A percentile compares a stretch with the other conserved stretches of the same genome.
Conservation (phyloP, 805 yeast species). For the Yarrowia sp. region DNA sequence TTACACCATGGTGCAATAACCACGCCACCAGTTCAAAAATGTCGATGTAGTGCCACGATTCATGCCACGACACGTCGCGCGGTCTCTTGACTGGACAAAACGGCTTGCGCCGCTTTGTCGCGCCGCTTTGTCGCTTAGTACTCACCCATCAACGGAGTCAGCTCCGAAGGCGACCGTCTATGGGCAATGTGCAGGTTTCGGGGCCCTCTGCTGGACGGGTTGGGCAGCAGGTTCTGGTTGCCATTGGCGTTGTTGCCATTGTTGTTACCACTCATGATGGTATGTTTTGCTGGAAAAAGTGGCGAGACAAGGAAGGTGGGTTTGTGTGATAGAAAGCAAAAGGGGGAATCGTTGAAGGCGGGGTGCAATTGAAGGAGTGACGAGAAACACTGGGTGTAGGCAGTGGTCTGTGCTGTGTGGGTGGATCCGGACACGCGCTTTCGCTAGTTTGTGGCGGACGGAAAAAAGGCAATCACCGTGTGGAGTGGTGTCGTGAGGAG, state of each 20-base stretch:
- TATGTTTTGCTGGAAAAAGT: conserved; percentile 3
- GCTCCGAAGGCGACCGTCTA: conserved; percentile 92
- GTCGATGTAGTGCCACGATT: too few species aligned
- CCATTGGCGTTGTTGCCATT: background rate
- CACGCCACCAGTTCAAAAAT: too few species aligned
- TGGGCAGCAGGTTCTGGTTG: conserved; percentile 37
- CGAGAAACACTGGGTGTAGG: conserved; percentile 7
- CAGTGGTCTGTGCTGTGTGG: background rate
- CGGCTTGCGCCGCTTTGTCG: too few species aligned
- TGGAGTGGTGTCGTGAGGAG: too few species aligned
- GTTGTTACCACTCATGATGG: conserved; percentile 38
- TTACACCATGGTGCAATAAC: too few species aligned
- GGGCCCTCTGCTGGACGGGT: conserved; percentile 40
- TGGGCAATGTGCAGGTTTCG: conserved; percentile 90
- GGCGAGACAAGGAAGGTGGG: conserved; percentile 26
- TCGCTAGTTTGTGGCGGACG: too few species aligned
- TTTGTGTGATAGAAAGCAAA: background rate
- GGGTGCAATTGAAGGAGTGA: conserved; percentile 30
- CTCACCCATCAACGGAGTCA: conserved; percentile 84
- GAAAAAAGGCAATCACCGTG: too few species aligned
- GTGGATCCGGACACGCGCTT: background rate
- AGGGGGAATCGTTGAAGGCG: background rate
- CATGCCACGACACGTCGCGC: background rate
- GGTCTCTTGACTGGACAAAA: too few species aligned
- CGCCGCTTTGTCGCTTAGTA: conserved; percentile 43